A percentile compares a stretch with the other conserved stretches of the same genome.
Evolutionary conservation across 257 asterid species (phyloP).

Genomic region (Solanum chilense): DNA sequence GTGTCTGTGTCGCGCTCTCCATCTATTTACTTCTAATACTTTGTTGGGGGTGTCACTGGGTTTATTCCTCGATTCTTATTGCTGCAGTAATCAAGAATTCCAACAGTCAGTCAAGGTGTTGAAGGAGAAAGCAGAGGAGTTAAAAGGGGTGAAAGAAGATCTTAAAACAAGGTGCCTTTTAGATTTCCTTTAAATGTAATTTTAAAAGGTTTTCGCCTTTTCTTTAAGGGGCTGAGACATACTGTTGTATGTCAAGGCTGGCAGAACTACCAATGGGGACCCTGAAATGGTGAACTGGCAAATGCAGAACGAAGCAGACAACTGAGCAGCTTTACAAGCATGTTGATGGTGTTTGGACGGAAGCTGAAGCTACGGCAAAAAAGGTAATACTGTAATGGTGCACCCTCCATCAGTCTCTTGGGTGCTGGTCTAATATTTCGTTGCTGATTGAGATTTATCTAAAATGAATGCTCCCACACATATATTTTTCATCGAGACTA

Average conservation of each 20-base stretch:
- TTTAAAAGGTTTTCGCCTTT: slow-evolving; percentile 10
- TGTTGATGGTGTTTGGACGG: slow-evolving; percentile 88
- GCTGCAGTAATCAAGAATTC: slow-evolving; percentile 54
- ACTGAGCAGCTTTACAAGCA: slow-evolving; percentile 91
- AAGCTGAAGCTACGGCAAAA: slow-evolving; percentile 83
- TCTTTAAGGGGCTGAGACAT: slow-evolving; percentile 78
- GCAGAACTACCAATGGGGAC: slow-evolving; percentile 72
- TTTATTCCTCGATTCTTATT: slow-evolving; percentile 5
- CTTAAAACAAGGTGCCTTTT: slow-evolving; percentile 59
- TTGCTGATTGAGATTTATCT: neutral
- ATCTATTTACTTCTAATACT: neutral
- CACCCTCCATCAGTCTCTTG: neutral
- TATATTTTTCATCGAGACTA: neutral
- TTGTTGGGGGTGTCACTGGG: neutral
- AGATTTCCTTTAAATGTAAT: slow-evolving; percentile 3
- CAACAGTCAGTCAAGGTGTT: slow-evolving; percentile 63
- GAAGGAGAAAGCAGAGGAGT: slow-evolving; percentile 65
- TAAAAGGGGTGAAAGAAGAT: slow-evolving; percentile 68
- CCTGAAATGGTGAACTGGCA: slow-evolving; percentile 96
- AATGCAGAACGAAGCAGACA: slow-evolving; percentile 98
- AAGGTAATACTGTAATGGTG: slow-evolving; percentile 31
- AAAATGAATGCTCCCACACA: neutral
- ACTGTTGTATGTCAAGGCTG: slow-evolving; percentile 98
- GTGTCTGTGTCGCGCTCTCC: neutral
- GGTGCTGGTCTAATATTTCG: neutral